Conservation (phyloP, 2,329 filamentous ascomycete species). For the Phialemonium atrogriseum region DNA sequence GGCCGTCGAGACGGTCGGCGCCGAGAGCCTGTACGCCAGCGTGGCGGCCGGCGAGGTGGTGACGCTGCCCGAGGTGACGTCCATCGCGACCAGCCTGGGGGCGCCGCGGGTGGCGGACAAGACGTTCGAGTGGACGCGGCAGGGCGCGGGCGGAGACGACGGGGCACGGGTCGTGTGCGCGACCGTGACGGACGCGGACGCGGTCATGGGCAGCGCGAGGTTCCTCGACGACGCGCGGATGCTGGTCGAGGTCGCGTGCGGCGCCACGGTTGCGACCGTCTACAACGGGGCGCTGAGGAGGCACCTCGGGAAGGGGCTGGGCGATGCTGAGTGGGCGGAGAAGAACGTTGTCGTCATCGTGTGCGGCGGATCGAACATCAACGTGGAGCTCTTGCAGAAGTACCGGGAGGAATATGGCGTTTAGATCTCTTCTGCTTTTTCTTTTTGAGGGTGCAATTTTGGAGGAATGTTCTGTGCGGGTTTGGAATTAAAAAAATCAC, state of each 20-base stretch:
- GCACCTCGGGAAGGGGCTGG: conserved; percentile 43
- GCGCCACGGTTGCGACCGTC: conserved; percentile 64
- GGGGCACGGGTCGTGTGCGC: conserved; percentile 43
- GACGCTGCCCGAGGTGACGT: conserved; percentile 61
- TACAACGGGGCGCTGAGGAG: conserved; percentile 57
- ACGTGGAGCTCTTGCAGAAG: conserved; percentile 48
- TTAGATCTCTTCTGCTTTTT: no score
- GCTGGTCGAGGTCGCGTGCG: conserved; percentile 78
- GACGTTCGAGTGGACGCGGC: conserved; percentile 49
- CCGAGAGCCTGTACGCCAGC: conserved; percentile 54
- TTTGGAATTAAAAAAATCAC: no score
- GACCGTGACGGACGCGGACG: conserved; percentile 67
- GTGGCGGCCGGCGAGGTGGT: conserved; percentile 45
- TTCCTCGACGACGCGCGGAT: conserved; percentile 77
- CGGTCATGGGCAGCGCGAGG: conserved; percentile 65
- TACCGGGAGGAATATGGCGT: conserved; percentile 44
- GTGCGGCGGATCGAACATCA: conserved; percentile 69
- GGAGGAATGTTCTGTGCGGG: no score
- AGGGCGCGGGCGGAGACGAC: conserved; percentile 21
- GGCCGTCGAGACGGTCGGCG: conserved; percentile 66
- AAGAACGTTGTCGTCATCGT: conserved; percentile 77
- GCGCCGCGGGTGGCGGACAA: conserved; percentile 54
- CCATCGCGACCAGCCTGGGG: conserved; percentile 62
- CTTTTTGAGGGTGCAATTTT: no score
- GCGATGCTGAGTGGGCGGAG: conserved; percentile 49